Evolutionary conservation across 495 filamentous ascomycete species (phyloP), one percentile per base, ranked within the genome.

Genomic region (Trichoderma gamsii): DNA sequence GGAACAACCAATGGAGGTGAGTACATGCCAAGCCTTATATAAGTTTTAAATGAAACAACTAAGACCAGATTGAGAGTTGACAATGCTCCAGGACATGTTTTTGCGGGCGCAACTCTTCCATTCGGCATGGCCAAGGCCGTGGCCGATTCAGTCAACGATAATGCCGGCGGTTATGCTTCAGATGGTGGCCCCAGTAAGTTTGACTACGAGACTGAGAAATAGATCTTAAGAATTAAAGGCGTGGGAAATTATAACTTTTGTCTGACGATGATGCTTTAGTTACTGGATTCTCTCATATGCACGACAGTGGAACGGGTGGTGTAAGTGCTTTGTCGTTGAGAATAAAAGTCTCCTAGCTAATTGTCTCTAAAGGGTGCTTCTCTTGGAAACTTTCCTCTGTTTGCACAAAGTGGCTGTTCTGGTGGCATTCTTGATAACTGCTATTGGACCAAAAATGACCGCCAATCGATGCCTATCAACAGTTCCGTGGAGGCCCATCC

Each of bases 371-470:
- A 77, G 76, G 75, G 79, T 13, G 81, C 88, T 12, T 90, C 88
- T 2, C 72, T 93, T 70, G 90, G 90, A 32, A 91, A 92, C 73
- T 92, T 92, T 71, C 88, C 90, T 0, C 79, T 92, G 0, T 92
- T 92, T 69, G 81, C 86, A 1, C 86, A 90, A 49, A 82, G 87
- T 9, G 79, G 85, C 32, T 93, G 90, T 68, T 82, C 86, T 0
- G 81, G 83, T 21, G 86, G 91, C 69, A 81, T 89, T 68, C 78
- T 86, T 69, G 75, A 84, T 52, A 78, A 84, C 41, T 92, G 90
- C 74, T 76, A 80, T 41, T 93, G 83, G 76, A 79, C 83, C 9
- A 78, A 79, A 41, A 71, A 72, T n/a, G 74, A 81, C 21, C 77
- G 89, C 66, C 78, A 81, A 0, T 73, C 81, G 0, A 29, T 75